Evolutionary conservation across 1,284 basidiomycete species (phyloP).

Genomic region (Testicularia cyperi): DNA sequence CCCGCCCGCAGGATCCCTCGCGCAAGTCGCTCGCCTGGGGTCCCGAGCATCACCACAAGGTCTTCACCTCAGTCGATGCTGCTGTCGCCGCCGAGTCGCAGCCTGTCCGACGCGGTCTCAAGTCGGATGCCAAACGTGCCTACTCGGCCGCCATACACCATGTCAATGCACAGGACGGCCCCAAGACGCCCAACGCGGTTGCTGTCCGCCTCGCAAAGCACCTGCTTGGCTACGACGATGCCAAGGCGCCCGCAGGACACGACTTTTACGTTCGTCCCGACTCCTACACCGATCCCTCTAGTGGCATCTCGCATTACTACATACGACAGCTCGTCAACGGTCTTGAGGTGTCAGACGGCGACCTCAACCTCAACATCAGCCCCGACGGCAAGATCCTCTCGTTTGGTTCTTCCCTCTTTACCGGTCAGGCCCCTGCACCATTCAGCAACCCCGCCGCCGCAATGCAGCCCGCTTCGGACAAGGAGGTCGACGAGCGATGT

Average conservation of each 20-base stretch:
- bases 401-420: conserved; percentile 45
- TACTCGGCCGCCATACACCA: conserved; percentile 30
- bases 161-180: conserved; percentile 32
- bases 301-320: conserved; percentile 45
- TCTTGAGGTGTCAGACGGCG: conserved; percentile 42
- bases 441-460: conserved; percentile 27
- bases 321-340: conserved; percentile 48
- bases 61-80: conserved; percentile 27
- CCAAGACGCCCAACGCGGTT: conserved; percentile 31
- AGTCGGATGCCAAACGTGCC: conserved; percentile 23
- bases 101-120: conserved; percentile 6
- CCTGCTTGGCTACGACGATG: conserved; percentile 23
- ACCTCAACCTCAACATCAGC: conserved; percentile 44
- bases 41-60: conserved; percentile 37
- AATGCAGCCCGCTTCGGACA: conserved; percentile 9
- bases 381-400: conserved; percentile 42
- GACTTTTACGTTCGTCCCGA: conserved; percentile 46
- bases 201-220: conserved; percentile 37
- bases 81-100: conserved; percentile 7
- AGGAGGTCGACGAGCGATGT: conserved; percentile 24
- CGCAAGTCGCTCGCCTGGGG: conserved; percentile 48
- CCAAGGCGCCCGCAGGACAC: conserved; percentile 23
- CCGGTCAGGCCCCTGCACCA: conserved; percentile 33
- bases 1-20: conserved; percentile 26
- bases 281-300: conserved; percentile 44